Evolutionary conservation across 331 rosid genomes (phyloP).

Genomic region (Rhamnella rubrinervis): DNA sequence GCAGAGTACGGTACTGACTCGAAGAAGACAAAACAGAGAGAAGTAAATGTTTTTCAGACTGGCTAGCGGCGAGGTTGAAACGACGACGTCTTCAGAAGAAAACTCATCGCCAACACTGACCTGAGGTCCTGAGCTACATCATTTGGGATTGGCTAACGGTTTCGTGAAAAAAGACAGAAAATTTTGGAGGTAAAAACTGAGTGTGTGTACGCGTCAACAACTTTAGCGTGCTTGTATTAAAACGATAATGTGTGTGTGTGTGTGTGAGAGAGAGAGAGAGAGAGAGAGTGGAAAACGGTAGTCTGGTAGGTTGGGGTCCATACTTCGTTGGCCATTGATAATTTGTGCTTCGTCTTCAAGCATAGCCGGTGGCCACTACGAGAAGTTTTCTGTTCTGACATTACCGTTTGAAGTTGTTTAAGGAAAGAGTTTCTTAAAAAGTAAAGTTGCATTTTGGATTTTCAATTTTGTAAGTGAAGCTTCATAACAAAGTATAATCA

Average conservation of each 20-base stretch:
- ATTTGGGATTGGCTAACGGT: slow-evolving; percentile 9
- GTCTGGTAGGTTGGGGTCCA: slow-evolving; percentile 43
- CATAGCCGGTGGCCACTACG: slow-evolving; percentile 53
- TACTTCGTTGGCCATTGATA: slow-evolving; percentile 22
- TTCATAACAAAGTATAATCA: slow-evolving; percentile 45
- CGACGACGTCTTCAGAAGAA: slow-evolving; percentile 23
- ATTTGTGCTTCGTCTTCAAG: slow-evolving; percentile 56
- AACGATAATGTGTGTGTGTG: background rate
- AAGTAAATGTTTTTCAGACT: slow-evolving; percentile 30
- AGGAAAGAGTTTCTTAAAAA: slow-evolving; percentile 12
- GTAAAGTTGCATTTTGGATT: background rate
- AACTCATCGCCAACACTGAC: slow-evolving; percentile 2
- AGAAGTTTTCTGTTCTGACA: slow-evolving; percentile 38
- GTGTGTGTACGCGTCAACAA: slow-evolving; percentile 9
- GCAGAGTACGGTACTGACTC: slow-evolving; percentile 16
- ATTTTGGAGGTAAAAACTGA: slow-evolving; percentile 30
- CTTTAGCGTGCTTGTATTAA: background rate
- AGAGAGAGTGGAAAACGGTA: slow-evolving; percentile 32
- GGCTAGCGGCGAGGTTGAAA: slow-evolving; percentile 1
- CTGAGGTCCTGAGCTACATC: slow-evolving; percentile 3
- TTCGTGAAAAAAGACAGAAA: slow-evolving; percentile 36
- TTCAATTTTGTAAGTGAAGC: slow-evolving; percentile 22
- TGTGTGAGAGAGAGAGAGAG: slow-evolving; percentile 1
- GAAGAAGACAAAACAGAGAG: slow-evolving; percentile 24
- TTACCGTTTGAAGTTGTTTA: slow-evolving; percentile 34